These are phyloP conservation scores for Albophoma yamanashiensis DNA, from an alignment of 2,329 filamentous ascomycete genomes.

Conservation along the genomic window DNA sequence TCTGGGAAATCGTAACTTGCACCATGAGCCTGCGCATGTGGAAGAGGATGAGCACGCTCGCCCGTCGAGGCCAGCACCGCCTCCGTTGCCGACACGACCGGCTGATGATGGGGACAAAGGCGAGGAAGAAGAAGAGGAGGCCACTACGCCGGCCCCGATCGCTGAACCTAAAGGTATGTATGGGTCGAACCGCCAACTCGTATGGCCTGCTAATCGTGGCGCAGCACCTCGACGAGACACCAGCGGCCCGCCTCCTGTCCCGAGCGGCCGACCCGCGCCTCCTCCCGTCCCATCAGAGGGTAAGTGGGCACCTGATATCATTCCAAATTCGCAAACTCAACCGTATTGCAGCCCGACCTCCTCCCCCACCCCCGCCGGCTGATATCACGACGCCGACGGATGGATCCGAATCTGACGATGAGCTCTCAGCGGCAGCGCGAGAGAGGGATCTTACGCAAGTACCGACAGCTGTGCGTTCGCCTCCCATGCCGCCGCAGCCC, in stretches of 20 bases:
- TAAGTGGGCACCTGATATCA: conserved; percentile 28
- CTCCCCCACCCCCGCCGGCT: conserved; percentile 40
- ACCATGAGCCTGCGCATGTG: conserved; percentile 28
- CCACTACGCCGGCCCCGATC: conserved; percentile 21
- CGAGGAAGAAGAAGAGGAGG: conserved; percentile 21
- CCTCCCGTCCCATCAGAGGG: conserved; percentile 50
- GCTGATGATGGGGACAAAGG: conserved; percentile 17
- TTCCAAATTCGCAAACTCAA: conserved; percentile 5
- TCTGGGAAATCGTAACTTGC: conserved; percentile 48
- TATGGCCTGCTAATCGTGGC: conserved; percentile 15
- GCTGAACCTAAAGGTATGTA: conserved; percentile 11
- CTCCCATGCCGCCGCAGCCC: conserved; percentile 32
- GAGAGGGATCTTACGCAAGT: conserved; percentile 27
- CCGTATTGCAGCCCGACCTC: conserved; percentile 47
- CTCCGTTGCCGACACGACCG: conserved; percentile 16
- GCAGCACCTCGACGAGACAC: conserved; percentile 22
- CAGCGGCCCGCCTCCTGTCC: conserved; percentile 32
- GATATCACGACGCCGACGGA: conserved; percentile 54
- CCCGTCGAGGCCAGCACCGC: conserved; percentile 14
- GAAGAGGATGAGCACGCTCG: conserved; percentile 19
- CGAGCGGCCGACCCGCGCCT: conserved; percentile 40
- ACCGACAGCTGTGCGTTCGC: conserved; percentile 20
- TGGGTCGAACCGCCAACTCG: not conserved
- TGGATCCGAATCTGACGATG: conserved; percentile 83
- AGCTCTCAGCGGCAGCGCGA: conserved; percentile 50